Evolutionary conservation across 2,329 filamentous ascomycete genomes (phyloP), one percentile per base, ranked within the genome.

Genomic region (Plectosphaerella sp.): DNA sequence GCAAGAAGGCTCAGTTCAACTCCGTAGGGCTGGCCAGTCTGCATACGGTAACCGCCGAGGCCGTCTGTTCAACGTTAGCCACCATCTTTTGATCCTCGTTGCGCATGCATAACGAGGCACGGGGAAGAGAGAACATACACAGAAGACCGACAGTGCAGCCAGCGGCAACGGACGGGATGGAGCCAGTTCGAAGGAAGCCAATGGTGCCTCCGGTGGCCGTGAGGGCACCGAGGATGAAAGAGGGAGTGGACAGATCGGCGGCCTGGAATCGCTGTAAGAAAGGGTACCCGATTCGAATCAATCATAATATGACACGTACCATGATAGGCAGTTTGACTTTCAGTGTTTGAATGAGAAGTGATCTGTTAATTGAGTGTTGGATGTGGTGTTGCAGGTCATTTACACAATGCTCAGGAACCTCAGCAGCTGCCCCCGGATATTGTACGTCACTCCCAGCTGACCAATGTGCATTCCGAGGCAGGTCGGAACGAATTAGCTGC

Each of bases 1-100:
- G 94, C 94, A 43, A 97, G 77, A 10, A 99, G 79, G n/a, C 88
- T 89, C 43, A 96, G 76, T 72, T 97, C 94, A 60, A 95, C 74
- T 57, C 93, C 94, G 68, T 94, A 96, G 3, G 88, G 68, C 67
- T 91, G 80, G 55, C 80, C 76, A 61, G 84, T 86, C 62, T 87
- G 85, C 57, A 96, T 85, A 54, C 92, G 88, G 64, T 89, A 86
- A 58, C 88, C 92, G 57, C 91, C 90, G 43, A 96, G 76, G 22
- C 84, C 85, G 71, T 99, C 80, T 83, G 57, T 20, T 33, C 18
- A 8, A 24, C n/a, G 45, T 57, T 37, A 53, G 22, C 25, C 8
- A 16, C 28, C 28, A 9, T 12, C 8, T 33, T 5, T 2, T 33
- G 24, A 43, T 52, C 35, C 37, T 41, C 7, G 10, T 11, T 41